phyloP scores from a whole-genome alignment of 2,329 filamentous ascomycete species.

The Trichoderma harzianum region DNA sequence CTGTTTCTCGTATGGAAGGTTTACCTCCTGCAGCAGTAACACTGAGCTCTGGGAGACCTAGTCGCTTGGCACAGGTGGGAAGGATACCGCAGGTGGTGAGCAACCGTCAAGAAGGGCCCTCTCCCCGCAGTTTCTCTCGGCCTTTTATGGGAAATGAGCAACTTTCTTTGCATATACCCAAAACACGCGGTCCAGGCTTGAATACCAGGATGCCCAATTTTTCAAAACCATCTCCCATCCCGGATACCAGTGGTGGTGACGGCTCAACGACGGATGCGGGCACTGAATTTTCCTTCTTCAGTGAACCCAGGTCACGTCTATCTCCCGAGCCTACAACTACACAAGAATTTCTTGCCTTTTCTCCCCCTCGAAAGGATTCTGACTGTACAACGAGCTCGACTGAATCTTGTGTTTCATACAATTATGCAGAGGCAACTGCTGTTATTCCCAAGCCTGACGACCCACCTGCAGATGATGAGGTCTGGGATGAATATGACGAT shows the following conservation, averaged over 20 bases:
- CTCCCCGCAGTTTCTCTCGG: conserved; percentile 79
- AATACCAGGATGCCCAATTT: conserved; percentile 49
- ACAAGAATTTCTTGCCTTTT: conserved; percentile 71
- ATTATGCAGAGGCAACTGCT: conserved; percentile 61
- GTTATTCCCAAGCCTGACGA: conserved; percentile 60
- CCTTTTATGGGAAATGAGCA: conserved; percentile 64
- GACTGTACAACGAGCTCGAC: conserved; percentile 58
- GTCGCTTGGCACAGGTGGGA: conserved; percentile 74
- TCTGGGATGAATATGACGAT: conserved; percentile 94
- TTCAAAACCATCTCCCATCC: conserved; percentile 35
- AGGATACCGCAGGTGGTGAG: conserved; percentile 81
- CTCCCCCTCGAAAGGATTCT: conserved; percentile 67
- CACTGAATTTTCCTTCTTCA: conserved; percentile 31
- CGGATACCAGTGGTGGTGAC: conserved; percentile 37
- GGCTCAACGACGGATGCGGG: conserved; percentile 34
- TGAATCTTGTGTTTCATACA: conserved; percentile 58
- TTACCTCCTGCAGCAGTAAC: background rate
- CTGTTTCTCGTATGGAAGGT: background rate
- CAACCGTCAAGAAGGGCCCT: conserved; percentile 61
- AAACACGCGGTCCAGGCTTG: conserved; percentile 32
- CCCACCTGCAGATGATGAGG: conserved; percentile 73
- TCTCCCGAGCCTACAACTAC: conserved; percentile 33
- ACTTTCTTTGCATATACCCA: conserved; percentile 28
- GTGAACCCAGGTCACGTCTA: conserved; percentile 30
- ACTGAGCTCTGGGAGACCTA: conserved; percentile 34